Base-by-base conservation (phyloP, 192 early-diverging fungal species). In the Gonapodya prolifera region DNA sequence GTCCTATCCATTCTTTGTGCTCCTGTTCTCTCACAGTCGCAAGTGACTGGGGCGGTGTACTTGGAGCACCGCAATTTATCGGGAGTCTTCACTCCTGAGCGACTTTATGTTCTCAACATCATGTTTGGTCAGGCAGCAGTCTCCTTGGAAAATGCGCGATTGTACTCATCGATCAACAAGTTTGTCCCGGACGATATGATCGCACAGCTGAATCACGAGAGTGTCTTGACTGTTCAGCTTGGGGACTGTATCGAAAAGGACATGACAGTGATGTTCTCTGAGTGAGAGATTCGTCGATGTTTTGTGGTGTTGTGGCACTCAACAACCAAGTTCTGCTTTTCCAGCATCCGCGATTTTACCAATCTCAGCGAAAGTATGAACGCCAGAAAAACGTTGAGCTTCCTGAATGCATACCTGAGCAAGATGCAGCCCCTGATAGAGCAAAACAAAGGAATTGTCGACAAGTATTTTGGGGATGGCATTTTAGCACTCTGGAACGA, bases 381-480 rank as follows among this genome's bases (percentile, higher is more conserved):
- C 8, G 71, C 71, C 2, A 2, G 71, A 8, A 73, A 73, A 32
- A 73, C 71, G 8, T 32, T 73, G 28, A 73, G 32, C 71, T 73
- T 73, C 71, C 71, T 73, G 8, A 73, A 73, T 32, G 71, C 71
- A 2, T 73, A 73, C 29, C 71, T 73, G 16, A 32, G 71, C 32
- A 18, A 32, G 8, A 73, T 73, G 71, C 71, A 73, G 71, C 71
- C 71, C 18, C 28, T 73, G 8, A 73, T 73, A 2, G 71, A 73
- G 71, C 71, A 73, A 32, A 73, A 73, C 71, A 18, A 32, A 8
- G 71, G 71, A 2, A 73, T 73, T 13, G 32, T 73, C 18, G 71
- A 73, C 71, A 73, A 73, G 71, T 73, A 73, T 32, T 73, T 73
- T 73, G 71, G 71, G 2, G 71, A 73, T 32, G 71, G 71, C 31